phyloP scores from a whole-genome alignment of 768 basidiomycete species.

The Phlegmacium glaucopus region DNA sequence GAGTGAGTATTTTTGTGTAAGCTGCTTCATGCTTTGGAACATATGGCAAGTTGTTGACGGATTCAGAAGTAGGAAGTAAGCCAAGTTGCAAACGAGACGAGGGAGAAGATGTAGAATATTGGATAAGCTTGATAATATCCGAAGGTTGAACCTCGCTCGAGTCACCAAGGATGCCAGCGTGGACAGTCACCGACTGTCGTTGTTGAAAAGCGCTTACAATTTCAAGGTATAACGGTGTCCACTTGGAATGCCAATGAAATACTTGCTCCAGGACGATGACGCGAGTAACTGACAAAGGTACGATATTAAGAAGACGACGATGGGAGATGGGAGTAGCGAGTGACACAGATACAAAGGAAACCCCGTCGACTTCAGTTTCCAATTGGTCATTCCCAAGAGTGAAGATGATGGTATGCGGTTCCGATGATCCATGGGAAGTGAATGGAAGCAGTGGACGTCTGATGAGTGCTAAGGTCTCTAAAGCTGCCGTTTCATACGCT shows the following conservation, averaged over 20 bases:
- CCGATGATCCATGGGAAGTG: constrained; percentile 43
- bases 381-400: constrained; percentile 55
- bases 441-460: constrained; percentile 61
- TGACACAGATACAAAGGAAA: constrained; percentile 60
- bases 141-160: constrained; percentile 31
- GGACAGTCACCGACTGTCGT: constrained; percentile 46
- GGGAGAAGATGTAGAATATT: constrained; percentile 32
- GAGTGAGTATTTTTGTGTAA: constrained; percentile 84
- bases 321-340: constrained; percentile 72
- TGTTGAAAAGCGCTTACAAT: constrained; percentile 70
- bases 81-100: constrained; percentile 51
- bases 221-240: constrained; percentile 86
- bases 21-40: constrained; percentile 90
- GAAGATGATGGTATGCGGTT: constrained; percentile 69
- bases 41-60: constrained; percentile 42
- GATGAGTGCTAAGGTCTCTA: constrained; percentile 60
- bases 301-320: constrained; percentile 48
- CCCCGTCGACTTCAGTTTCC: constrained; percentile 44
- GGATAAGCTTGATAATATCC: constrained; percentile 53
- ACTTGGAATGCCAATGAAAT: constrained; percentile 72
- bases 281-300: constrained; percentile 61
- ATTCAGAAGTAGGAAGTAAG: constrained; percentile 19
- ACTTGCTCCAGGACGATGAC: constrained; percentile 85
- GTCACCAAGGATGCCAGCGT: constrained; percentile 62
- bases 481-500: constrained; percentile 64